Percentiles rank a stretch among this genome's conserved stretches.
phyloP scores from a whole-genome alignment of 1,139 yeast genomes.

The Hemisphaericaspora xylanilytica region DNA sequence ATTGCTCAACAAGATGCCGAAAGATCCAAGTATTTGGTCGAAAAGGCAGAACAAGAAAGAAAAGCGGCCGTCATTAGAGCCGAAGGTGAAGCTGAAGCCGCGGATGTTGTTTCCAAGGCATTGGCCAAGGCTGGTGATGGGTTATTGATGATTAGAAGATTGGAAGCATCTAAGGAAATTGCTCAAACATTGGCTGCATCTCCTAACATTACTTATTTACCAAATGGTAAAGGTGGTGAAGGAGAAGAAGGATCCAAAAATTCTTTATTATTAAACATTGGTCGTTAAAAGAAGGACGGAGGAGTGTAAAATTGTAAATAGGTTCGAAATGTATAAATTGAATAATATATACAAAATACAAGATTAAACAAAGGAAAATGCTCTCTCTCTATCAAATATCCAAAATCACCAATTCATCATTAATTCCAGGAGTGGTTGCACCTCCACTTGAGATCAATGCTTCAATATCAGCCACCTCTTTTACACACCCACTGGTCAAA shows the following conservation, averaged over 20 bases:
- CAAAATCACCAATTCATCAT: conserved; percentile 47
- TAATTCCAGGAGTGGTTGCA: conserved; percentile 47
- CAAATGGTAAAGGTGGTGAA: conserved; percentile 45
- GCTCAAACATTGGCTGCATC: conserved; percentile 83
- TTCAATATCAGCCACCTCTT: conserved; percentile 81
- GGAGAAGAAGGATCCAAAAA: conserved; percentile 30
- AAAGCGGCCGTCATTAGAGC: conserved; percentile 95
- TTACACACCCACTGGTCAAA: conserved; percentile 77
- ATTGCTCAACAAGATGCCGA: conserved; percentile 99
- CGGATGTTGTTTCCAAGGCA: conserved; percentile 92
- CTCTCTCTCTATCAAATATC: conserved; percentile 24
- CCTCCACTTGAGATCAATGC: conserved; percentile 52
- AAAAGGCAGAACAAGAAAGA: conserved; percentile 96
- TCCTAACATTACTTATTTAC: conserved; percentile 89
- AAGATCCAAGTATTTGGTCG: conserved; percentile 91
- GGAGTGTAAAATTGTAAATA: conserved; percentile 9
- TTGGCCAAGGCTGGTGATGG: conserved; percentile 96
- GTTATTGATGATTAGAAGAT: conserved; percentile 85
- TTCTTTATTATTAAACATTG: conserved; percentile 42
- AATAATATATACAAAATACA: conserved; percentile 8
- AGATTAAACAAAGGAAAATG: background rate
- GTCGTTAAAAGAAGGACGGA: too few relatives aligned
- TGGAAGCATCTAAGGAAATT: conserved; percentile 95
- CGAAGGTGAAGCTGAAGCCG: conserved; percentile 99
- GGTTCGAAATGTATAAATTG: conserved; percentile 8